Evolutionary conservation across 148 eudicot genomes (phyloP).

Genomic region (Heliosperma pusillum): DNA sequence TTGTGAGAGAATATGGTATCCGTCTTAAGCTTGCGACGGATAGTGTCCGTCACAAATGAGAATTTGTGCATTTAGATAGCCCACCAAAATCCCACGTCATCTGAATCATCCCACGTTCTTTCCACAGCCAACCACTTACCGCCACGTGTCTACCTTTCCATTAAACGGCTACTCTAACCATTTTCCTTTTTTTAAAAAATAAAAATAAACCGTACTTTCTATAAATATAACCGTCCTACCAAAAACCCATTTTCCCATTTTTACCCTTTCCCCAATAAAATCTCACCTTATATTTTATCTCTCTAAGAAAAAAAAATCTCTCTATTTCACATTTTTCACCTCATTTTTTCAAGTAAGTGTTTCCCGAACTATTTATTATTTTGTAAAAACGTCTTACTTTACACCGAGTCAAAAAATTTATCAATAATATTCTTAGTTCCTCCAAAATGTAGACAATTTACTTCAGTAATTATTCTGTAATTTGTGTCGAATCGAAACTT

Average conservation of each 20-base stretch:
- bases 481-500: no score
- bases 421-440: no score
- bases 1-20: no score
- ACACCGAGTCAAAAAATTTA: no score
- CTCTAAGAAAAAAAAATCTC: not conserved
- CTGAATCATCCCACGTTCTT: slow-evolving; percentile 32
- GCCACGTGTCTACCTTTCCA: slow-evolving; percentile 32
- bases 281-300: not conserved
- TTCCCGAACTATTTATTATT: no score
- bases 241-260: not conserved
- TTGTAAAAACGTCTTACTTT: no score
- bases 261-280: no score
- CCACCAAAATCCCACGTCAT: slow-evolving; percentile 47
- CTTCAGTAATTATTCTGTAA: no score
- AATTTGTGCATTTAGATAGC: no score
- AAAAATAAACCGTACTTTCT: not conserved
- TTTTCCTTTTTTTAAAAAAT: slow-evolving; percentile 5
- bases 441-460: no score
- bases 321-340: not conserved
- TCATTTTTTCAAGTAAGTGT: not conserved
- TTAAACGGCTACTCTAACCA: slow-evolving; percentile 54
- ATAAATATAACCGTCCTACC: slow-evolving; percentile 12
- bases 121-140: slow-evolving; percentile 10
- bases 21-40: no score
- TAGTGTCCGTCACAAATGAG: no score